Evolutionary conservation across 2,329 filamentous ascomycete species (phyloP), one percentile per base, ranked within the genome.

Genomic region (Canariomyces notabilis): DNA sequence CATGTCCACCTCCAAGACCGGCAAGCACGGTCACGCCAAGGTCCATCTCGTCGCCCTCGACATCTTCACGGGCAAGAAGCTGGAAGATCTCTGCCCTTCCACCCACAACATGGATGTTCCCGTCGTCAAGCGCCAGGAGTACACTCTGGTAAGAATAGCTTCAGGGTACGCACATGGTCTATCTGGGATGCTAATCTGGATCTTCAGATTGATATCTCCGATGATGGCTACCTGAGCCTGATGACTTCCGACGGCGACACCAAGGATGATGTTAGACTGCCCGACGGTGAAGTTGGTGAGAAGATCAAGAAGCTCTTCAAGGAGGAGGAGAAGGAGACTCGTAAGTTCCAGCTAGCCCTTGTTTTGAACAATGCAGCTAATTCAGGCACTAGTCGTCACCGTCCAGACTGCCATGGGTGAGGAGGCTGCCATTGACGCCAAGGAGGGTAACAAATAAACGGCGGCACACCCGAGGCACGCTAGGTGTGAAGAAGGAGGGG

Each of bases 21-120:
- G 93, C 77, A 98, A 98, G 89, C 93, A 98, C 87, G 93, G 93
- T 74, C 94, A 98, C 87, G 93, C 93, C 77, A 98, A 98, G 85
- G 93, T 98, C 72, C 91, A 98, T 77, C 78, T 98, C 64, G 86
- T 96, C 67, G 93, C 89, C 69, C 83, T 94, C 71, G 93, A 98
- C 73, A 97, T 98, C 79, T 98, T 98, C 85, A 98, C 90, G 59
- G 80, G 80, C 82, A 98, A 96, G 88, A 98, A 98, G 85, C 82
- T 95, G 60, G 93, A 98, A 80, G 94, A 98, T 78, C 83, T 98
- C 56, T 96, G 85, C 74, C 93, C 93, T 62, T 98, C 93, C 69
- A 98, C 93, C 79, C 82, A 86, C 79, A 86, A 94, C 82, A 94
- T 94, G 88, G 89, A 98, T 66, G 93, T 98, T 61, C 94, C 94